phyloP scores from a whole-genome alignment of 305 asterid genomes.

The Fraxinus latifolia region DNA sequence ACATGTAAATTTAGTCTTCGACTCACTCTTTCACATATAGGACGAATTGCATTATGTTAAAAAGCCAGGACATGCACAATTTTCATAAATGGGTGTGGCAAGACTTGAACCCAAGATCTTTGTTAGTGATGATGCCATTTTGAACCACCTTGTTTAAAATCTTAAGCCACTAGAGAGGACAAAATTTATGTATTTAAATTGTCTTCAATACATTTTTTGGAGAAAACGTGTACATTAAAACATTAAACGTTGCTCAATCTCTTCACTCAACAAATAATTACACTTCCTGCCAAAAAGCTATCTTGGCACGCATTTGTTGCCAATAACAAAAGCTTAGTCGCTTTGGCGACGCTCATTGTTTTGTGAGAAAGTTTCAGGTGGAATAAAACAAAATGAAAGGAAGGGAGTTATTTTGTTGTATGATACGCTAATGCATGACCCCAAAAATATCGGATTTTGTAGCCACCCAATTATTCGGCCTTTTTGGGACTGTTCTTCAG shows the following conservation, averaged over 20 bases:
- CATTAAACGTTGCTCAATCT: not conserved
- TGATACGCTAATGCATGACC: not conserved
- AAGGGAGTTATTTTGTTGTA: not conserved
- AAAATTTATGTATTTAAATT: not conserved
- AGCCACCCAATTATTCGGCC: not conserved
- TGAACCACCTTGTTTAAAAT: not conserved
- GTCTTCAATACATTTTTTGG: slow-evolving; percentile 8
- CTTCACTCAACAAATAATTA: not conserved
- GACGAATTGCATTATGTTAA: not conserved
- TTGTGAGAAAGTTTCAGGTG: not conserved
- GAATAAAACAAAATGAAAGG: not conserved
- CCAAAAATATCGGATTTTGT: not conserved
- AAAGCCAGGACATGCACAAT: not conserved
- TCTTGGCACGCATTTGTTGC: not conserved
- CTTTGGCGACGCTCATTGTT: not conserved
- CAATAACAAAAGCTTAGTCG: not conserved
- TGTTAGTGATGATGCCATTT: not conserved
- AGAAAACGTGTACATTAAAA: not conserved
- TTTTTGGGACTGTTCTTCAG: not conserved
- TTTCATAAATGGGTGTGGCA: not conserved
- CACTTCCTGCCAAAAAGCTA: not conserved
- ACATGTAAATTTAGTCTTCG: not conserved
- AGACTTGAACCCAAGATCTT: not conserved
- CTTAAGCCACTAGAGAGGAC: not conserved
- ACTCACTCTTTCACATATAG: not conserved